Evolutionary conservation across 129 eudicot species (phyloP).

Genomic region (Apium graveolens): DNA sequence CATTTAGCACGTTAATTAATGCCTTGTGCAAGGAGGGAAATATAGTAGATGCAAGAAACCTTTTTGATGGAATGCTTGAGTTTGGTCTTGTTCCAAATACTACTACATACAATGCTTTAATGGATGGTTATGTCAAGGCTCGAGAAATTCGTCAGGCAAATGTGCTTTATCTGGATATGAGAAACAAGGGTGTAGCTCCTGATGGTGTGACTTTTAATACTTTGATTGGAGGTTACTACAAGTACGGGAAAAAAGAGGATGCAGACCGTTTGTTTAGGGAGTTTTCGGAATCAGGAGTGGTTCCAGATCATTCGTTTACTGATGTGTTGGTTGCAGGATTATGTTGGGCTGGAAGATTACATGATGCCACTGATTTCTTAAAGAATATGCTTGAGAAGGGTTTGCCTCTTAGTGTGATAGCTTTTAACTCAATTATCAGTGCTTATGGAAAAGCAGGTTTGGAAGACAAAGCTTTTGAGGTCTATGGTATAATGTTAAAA

Average conservation of each 20-base stretch:
- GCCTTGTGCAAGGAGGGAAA: constrained; percentile 79
- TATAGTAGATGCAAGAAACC: constrained; percentile 48
- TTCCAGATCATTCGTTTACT: constrained; percentile 44
- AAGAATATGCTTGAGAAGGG: constrained; percentile 69
- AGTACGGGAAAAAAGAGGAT: constrained; percentile 58
- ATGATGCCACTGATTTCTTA: constrained; percentile 55
- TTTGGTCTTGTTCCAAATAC: constrained; percentile 48
- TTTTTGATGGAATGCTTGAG: constrained; percentile 48
- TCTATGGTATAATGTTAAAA: constrained; percentile 54
- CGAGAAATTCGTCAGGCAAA: constrained; percentile 55
- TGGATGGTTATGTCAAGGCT: constrained; percentile 85
- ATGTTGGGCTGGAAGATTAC: constrained; percentile 66
- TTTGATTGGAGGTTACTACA: constrained; percentile 65
- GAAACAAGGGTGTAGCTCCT: constrained; percentile 45
- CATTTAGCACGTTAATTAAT: constrained; percentile 53
- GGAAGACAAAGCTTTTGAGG: constrained; percentile 64
- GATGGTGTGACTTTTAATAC: constrained; percentile 83
- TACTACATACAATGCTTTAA: constrained; percentile 50
- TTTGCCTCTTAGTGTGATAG: constrained; percentile 44
- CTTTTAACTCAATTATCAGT: constrained; percentile 71
- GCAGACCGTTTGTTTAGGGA: constrained; percentile 36
- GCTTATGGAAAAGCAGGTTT: constrained; percentile 69
- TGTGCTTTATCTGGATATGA: constrained; percentile 69
- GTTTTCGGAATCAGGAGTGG: constrained; percentile 26
- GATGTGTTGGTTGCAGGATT: constrained; percentile 61